Evolutionary conservation across 2,329 filamentous ascomycete species (phyloP).

Genomic region (Sclerotinia spermophila): DNA sequence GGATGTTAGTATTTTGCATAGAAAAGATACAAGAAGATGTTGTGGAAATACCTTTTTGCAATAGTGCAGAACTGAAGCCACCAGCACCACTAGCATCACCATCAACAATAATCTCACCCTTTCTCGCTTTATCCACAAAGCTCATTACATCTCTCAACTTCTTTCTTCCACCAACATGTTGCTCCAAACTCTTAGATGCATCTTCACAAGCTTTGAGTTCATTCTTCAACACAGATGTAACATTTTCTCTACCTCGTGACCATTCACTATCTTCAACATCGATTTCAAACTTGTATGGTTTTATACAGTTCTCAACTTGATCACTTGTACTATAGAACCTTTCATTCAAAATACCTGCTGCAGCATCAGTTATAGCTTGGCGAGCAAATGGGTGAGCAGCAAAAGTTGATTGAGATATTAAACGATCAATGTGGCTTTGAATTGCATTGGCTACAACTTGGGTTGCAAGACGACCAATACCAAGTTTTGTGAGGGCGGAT

Average conservation of each 20-base stretch:
- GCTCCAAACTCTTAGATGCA: slow-evolving; percentile 73
- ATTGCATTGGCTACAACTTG: slow-evolving; percentile 87
- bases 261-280: slow-evolving; percentile 91
- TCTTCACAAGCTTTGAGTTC: slow-evolving; percentile 82
- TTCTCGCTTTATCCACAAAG: slow-evolving; percentile 87
- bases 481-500: slow-evolving; percentile 86
- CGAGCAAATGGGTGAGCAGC: slow-evolving; percentile 86
- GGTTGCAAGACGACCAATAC: slow-evolving; percentile 87
- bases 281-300: slow-evolving; percentile 97
- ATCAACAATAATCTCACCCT: slow-evolving; percentile 79
- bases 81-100: slow-evolving; percentile 84
- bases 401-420: slow-evolving; percentile 81
- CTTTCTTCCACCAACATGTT: slow-evolving; percentile 71
- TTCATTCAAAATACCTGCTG: slow-evolving; percentile 85
- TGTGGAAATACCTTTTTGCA: slow-evolving; percentile 66
- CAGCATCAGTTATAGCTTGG: slow-evolving; percentile 88
- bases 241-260: slow-evolving; percentile 79
- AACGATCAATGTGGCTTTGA: slow-evolving; percentile 74
- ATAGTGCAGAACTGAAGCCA: slow-evolving; percentile 82
- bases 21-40: slow-evolving; percentile 23
- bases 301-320: slow-evolving; percentile 98
- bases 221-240: slow-evolving; percentile 74
- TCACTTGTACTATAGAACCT: slow-evolving; percentile 96
- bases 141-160: slow-evolving; percentile 86
- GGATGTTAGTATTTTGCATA: not conserved